Evolutionary conservation across 768 basidiomycete species (phyloP).

Genomic region (Boletus insuetus): DNA sequence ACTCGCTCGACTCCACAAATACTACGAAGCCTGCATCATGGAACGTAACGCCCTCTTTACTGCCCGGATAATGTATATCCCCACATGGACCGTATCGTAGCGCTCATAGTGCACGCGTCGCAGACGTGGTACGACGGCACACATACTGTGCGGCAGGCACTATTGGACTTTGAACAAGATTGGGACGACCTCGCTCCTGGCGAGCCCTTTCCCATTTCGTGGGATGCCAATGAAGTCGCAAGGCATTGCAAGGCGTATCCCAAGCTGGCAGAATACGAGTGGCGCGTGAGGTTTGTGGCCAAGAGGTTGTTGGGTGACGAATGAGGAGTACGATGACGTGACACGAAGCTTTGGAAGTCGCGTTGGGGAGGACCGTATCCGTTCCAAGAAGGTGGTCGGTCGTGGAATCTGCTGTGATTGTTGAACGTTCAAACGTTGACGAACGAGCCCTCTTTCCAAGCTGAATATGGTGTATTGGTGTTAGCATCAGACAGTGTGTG

Average conservation of each 20-base stretch:
- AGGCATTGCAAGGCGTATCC: neutral
- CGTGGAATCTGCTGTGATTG: neutral
- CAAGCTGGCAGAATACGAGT: neutral
- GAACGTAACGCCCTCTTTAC: neutral
- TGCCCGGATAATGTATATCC: neutral
- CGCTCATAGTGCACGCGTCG: constrained; percentile 1
- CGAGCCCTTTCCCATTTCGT: no score
- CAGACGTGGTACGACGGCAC: constrained; percentile 1
- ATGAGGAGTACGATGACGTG: neutral
- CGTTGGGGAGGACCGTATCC: neutral
- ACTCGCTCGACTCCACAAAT: constrained; percentile 3
- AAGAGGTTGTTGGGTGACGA: neutral
- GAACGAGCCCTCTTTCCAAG: no score
- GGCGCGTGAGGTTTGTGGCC: neutral
- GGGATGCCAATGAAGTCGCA: no score
- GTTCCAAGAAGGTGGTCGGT: neutral
- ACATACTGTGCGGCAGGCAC: neutral
- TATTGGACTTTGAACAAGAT: neutral
- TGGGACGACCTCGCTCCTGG: no score
- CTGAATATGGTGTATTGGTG: no score
- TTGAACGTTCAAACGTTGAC: no score
- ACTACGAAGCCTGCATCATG: neutral
- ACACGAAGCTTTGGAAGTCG: neutral
- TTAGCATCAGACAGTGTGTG: no score
- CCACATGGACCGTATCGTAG: neutral